Percentiles rank a stretch among this genome's conserved stretches.
phyloP scores from a whole-genome alignment of 768 basidiomycete genomes.

The Suillus alpinus region DNA sequence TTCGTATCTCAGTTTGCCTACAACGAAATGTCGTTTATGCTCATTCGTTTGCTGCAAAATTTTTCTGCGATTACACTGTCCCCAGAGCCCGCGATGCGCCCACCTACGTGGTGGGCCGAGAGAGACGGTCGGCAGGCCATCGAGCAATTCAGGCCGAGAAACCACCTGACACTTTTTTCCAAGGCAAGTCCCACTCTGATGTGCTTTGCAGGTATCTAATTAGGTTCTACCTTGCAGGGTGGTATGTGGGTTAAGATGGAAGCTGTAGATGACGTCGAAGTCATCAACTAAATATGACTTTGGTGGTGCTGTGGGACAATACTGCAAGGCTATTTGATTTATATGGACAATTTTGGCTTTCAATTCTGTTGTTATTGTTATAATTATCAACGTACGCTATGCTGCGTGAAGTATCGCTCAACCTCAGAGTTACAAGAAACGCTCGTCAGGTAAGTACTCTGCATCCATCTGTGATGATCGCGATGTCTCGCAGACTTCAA shows the following conservation, averaged over 20 bases:
- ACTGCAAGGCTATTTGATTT: background rate
- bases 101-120: constrained; percentile 27
- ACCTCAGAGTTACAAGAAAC: too few relatives aligned
- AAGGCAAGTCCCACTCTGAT: constrained; percentile 27
- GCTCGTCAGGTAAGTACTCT: too few relatives aligned
- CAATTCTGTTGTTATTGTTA: background rate
- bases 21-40: constrained; percentile 33
- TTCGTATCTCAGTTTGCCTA: constrained; percentile 30
- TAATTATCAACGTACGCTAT: too few relatives aligned
- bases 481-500: background rate
- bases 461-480: background rate
- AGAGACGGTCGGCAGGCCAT: constrained; percentile 23
- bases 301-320: background rate
- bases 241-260: constrained; percentile 48
- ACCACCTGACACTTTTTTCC: constrained; percentile 33
- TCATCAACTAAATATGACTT: background rate
- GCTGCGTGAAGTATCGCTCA: too few relatives aligned
- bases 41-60: constrained; percentile 27
- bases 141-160: constrained; percentile 25
- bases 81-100: constrained; percentile 20
- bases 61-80: constrained; percentile 23
- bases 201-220: background rate
- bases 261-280: constrained; percentile 18
- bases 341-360: background rate
- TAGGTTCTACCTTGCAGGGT: constrained; percentile 26